A percentile compares a stretch with the other conserved stretches of the same genome.
These are phyloP conservation scores for Rhodotorula diobovata DNA, from an alignment of 768 basidiomycete genomes.

Conservation along the genomic window DNA sequence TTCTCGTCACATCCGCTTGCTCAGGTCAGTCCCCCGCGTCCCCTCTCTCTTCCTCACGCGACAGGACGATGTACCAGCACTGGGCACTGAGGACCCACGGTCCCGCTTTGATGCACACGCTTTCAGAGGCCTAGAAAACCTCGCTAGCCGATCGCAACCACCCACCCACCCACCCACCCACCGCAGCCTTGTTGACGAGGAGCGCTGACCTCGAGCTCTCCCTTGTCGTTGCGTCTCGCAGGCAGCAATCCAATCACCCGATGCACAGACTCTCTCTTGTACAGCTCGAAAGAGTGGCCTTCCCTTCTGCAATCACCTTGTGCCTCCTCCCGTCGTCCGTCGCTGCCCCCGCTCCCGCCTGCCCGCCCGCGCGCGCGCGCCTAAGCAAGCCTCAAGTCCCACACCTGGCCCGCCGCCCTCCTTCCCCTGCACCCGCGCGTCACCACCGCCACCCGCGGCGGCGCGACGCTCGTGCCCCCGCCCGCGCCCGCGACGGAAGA, in stretches of 20 bases:
- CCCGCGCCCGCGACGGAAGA: not conserved
- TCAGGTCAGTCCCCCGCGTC: not conserved
- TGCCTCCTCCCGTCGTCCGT: not conserved
- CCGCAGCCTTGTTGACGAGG: too few species aligned
- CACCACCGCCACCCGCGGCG: too few species aligned
- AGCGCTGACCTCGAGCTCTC: not conserved
- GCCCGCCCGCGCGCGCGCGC: too few species aligned
- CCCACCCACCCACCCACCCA: not conserved
- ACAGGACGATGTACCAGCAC: conserved; percentile 3
- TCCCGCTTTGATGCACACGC: not conserved
- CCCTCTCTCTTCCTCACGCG: not conserved
- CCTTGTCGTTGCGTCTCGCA: not conserved
- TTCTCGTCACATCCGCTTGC: not conserved
- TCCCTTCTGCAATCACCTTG: too few species aligned
- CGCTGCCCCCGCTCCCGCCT: too few species aligned
- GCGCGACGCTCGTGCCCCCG: not conserved
- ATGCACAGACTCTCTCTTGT: not conserved
- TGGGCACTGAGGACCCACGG: conserved; percentile 3
- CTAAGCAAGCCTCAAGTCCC: not conserved
- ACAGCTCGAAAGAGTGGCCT: too few species aligned
- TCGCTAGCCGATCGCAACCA: conserved; percentile 1
- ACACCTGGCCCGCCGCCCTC: not conserved
- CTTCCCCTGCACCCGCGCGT: not conserved
- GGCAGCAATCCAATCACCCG: too few species aligned
- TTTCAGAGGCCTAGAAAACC: conserved; percentile 11